Conservation (phyloP, 768 basidiomycete genomes). For the Suillus brevipes region DNA sequence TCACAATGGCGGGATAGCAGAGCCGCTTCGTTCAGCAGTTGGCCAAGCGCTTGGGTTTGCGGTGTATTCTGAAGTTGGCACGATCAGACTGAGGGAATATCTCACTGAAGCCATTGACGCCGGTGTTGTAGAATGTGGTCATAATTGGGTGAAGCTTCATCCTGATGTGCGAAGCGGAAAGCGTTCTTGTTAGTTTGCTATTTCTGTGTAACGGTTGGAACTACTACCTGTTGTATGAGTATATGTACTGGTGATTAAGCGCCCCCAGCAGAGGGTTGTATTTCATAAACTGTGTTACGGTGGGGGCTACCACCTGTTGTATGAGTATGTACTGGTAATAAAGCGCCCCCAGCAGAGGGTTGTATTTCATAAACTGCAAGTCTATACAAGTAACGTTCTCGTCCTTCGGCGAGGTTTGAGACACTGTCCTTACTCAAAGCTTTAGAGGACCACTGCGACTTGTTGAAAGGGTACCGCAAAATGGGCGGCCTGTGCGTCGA, state of each 20-base stretch:
- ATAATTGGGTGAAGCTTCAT: constrained; percentile 32
- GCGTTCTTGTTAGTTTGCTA: background rate
- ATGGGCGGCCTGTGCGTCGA: constrained; percentile 95
- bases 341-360: too few relatives aligned
- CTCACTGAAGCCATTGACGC: constrained; percentile 36
- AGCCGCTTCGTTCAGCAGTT: constrained; percentile 40
- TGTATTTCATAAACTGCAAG: too few relatives aligned
- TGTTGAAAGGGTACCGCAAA: constrained; percentile 67
- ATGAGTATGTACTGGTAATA: too few relatives aligned
- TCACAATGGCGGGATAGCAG: constrained; percentile 32
- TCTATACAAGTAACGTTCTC: constrained; percentile 47
- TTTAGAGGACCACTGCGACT: constrained; percentile 41
- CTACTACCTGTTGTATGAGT: background rate
- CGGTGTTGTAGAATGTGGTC: constrained; percentile 42
- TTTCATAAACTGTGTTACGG: background rate
- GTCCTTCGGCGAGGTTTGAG: constrained; percentile 24
- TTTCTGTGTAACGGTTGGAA: background rate
- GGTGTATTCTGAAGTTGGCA: constrained; percentile 42
- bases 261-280: constrained; percentile 21
- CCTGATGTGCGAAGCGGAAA: background rate
- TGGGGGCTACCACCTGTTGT: background rate
- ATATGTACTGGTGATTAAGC: constrained; percentile 16
- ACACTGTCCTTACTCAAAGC: constrained; percentile 26
- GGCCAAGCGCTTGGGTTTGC: constrained; percentile 32
- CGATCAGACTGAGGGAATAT: constrained; percentile 44